These are phyloP conservation scores for Linderniella brevidens DNA, from an alignment of 257 asterid species.

Conservation along the genomic window DNA sequence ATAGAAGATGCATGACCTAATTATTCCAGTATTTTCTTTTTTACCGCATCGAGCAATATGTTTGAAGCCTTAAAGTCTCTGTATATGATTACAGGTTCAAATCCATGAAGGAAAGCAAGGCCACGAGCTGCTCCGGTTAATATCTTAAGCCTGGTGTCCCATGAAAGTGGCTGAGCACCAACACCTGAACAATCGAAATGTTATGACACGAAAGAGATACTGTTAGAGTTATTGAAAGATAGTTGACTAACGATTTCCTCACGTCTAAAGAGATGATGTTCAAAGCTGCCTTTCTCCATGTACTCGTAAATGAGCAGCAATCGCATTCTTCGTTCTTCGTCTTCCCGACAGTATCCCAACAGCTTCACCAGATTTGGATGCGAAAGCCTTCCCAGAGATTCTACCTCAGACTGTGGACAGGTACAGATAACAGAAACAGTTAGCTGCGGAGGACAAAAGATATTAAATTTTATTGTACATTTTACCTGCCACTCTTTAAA, in stretches of 20 bases:
- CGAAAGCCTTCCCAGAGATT: slow-evolving; percentile 25
- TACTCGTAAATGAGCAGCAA: slow-evolving; percentile 23
- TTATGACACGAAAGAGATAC: not conserved
- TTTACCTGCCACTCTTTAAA: slow-evolving; percentile 30
- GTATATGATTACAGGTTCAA: not conserved
- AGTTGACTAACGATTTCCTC: not conserved
- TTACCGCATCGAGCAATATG: slow-evolving; percentile 3
- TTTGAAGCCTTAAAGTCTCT: slow-evolving; percentile 5
- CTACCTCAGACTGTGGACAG: slow-evolving; percentile 24
- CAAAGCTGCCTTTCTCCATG: slow-evolving; percentile 11
- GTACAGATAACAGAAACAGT: not conserved
- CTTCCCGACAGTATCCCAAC: slow-evolving; percentile 25
- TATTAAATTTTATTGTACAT: not conserved
- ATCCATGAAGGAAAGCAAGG: not conserved
- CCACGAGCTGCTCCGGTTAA: slow-evolving; percentile 4
- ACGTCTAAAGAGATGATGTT: not conserved
- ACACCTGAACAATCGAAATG: not conserved
- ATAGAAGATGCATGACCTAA: no score
- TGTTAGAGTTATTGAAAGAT: not conserved
- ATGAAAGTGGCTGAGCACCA: not conserved
- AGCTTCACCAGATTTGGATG: slow-evolving; percentile 35
- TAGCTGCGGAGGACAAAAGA: not conserved
- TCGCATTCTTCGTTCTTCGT: slow-evolving; percentile 11
- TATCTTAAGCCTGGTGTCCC: slow-evolving; percentile 1
- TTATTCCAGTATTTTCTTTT: no score